Evolutionary conservation across 169 alveolate species (phyloP).

Genomic region (Plasmodium knowlesi): DNA sequence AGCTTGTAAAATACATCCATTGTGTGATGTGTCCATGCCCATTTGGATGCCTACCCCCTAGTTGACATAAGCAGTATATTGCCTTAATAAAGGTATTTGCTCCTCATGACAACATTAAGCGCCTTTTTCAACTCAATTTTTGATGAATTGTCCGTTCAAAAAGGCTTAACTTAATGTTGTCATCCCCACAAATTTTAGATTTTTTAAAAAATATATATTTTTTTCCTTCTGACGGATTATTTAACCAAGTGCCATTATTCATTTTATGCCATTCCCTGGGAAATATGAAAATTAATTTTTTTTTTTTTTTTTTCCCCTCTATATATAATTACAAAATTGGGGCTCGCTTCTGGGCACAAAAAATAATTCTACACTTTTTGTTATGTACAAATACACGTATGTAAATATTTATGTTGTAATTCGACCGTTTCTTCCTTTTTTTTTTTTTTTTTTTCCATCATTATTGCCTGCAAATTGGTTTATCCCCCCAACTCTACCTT

Average conservation of each 20-base stretch:
- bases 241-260: neutral
- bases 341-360: neutral
- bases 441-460: neutral
- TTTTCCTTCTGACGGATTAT: neutral
- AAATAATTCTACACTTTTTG: neutral
- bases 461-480: neutral
- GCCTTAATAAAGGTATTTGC: too few relatives aligned
- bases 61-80: too few relatives aligned
- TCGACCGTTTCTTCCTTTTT: neutral
- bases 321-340: neutral
- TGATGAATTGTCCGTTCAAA: neutral
- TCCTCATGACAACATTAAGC: neutral
- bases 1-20: too few relatives aligned
- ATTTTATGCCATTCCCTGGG: neutral
- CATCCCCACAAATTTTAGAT: neutral
- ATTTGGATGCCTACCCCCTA: too few relatives aligned
- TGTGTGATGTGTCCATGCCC: too few relatives aligned
- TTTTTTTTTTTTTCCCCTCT: neutral
- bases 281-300: neutral
- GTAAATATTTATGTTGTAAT: neutral
- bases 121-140: neutral
- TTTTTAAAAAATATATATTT: neutral
- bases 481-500: conserved; percentile 74
- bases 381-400: neutral
- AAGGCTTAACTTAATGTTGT: neutral